Evolutionary conservation across 2,329 filamentous ascomycete genomes (phyloP), one percentile per base, ranked within the genome.

Genomic region (Cyphellophora europaea): DNA sequence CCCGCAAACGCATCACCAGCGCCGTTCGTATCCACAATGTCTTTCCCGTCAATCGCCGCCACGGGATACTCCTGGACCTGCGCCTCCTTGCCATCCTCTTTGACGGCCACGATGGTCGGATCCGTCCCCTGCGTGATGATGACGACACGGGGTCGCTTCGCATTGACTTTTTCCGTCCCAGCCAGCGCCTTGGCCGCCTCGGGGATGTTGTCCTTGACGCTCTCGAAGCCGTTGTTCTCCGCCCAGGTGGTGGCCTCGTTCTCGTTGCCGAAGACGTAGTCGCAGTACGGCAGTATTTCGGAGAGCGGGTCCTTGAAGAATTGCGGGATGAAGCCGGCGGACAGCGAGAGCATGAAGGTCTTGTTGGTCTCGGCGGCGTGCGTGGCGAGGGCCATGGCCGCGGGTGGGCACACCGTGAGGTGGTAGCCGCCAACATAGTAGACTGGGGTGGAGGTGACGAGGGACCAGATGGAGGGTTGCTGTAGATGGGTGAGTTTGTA

Each of bases 241-340:
- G 88, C 84, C 65, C 89, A 98, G 38, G 87, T 72, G 50, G 79
- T 75, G 32, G 88, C 89, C 69, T 98, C 91, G 48, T 84, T 83
- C 77, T 98, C 91, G 67, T 98, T 98, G 56, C 88, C 89, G 59
- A 98, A 83, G 43, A 96, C 71, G 66, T 91, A 94, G 68, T 98
- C 91, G 72, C 87, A 93, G 75, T 95, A 98, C 19, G 85, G 84
- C 37, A 87, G 71, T 19, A 84, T 81, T 53, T 79, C 78, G 63
- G 94, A 86, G 27, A 98, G 75, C 44, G 78, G 82, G 32, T 95
- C 88, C 72, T 95, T 95, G 81, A 96, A 98, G 74, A 95, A 94
- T 58, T 93, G 82, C 25, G 82, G 70, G 55, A 98, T 94, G 71
- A 98, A 98, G 41, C 91, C 91, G 5, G 91, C 91, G 33, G 86